Percentiles rank a stretch among this genome's conserved stretches.
Conservation (phyloP, 1,284 basidiomycete species). For the Microstroma glucosiphilum region DNA sequence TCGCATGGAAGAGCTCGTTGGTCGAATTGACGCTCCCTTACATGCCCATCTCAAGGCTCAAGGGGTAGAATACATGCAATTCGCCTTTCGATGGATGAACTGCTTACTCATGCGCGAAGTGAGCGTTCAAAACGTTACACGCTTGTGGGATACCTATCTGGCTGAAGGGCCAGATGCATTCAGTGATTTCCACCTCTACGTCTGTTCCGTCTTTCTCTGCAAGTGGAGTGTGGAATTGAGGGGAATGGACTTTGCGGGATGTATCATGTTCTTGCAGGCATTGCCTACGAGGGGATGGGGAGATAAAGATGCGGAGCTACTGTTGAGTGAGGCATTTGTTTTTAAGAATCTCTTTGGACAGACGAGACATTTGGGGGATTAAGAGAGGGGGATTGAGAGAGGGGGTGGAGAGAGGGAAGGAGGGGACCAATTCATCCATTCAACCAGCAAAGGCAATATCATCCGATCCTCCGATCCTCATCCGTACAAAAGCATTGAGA, state of each 20-base stretch:
- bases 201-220: conserved; percentile 47
- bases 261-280: conserved; percentile 97
- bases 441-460: not conserved
- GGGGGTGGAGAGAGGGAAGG: not conserved
- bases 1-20: conserved; percentile 39
- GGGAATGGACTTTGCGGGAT: conserved; percentile 60
- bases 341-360: conserved; percentile 7
- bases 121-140: conserved; percentile 48
- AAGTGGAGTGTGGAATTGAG: conserved; percentile 42
- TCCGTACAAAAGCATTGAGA: not conserved
- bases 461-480: not conserved
- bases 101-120: conserved; percentile 51
- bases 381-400: not conserved
- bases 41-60: conserved; percentile 44
- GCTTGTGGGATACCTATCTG: conserved; percentile 50
- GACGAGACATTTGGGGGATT: conserved; percentile 6
- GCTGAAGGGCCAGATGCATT: conserved; percentile 49
- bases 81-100: conserved; percentile 51
- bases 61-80: conserved; percentile 50
- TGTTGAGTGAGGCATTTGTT: conserved; percentile 92
- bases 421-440: not conserved
- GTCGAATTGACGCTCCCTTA: conserved; percentile 45
- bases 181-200: conserved; percentile 47
- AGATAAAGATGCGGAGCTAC: conserved; percentile 89
- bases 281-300: conserved; percentile 90